Base-by-base conservation (phyloP, 164 flowering plant species). In the Magnolia officinalis region DNA sequence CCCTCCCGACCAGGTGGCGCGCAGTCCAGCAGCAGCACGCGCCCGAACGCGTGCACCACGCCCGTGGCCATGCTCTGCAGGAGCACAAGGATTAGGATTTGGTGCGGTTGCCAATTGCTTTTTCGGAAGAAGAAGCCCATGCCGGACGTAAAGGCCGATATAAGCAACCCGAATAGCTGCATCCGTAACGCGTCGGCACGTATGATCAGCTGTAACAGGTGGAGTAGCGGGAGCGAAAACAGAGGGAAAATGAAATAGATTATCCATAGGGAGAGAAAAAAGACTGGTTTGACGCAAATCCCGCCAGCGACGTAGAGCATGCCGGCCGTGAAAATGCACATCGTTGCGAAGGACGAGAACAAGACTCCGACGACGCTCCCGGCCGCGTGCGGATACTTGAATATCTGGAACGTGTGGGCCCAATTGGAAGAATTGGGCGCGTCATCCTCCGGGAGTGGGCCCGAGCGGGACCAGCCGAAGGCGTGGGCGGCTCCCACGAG, bases 1-100 rank as follows among this genome's bases (percentile, higher is more conserved):
- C 93, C 92, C 80, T 90, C 91, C 74, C 86, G 87, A 2, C 89
- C 86, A 0, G 76, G 13, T 1, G 96, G 96, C 0, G 91, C 74
- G 70, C 91, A 89, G 69, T 90, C 93, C 74, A 90, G 18, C 81
- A 88, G 45, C 71, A 90, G 59, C n/a, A 85, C 87, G 52, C 89
- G 76, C 1, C 90, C 90, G 69, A 78, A 90, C 0, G 96, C 88
- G 49, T 91, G 86, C 49, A 90, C 65, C 4, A 88, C 66, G 63
- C 90, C 91, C 0, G 86, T 69, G 0, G 89, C 78, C 3, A 84
- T 81, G 82, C 93, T 77, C 52, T 90, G 93, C 21, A 89, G 0
- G 0, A 81, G 86, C 0, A 88, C 84, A 7, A 85, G 59, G 29
- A 85, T 0, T 23, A 90, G 66, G 6, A 89, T 59, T n/a, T 81